Conservation (phyloP, 257 asterid genomes). For the Coffea eugenioides region DNA sequence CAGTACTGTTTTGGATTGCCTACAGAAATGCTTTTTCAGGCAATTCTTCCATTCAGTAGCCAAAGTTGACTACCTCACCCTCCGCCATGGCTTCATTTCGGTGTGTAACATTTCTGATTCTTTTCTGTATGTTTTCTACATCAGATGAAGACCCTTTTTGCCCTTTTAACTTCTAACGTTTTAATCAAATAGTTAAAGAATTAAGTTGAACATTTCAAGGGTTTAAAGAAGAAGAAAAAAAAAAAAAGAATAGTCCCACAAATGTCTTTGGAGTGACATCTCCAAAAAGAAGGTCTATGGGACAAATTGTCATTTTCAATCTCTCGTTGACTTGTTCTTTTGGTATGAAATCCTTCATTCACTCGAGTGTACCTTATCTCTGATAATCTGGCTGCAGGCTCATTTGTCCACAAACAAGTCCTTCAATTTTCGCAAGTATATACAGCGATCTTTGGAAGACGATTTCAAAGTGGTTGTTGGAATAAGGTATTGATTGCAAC, state of each 20-base stretch:
- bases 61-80: constrained; percentile 67
- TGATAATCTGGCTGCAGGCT: constrained; percentile 35
- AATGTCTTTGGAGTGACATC: too few species aligned
- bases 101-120: constrained; percentile 24
- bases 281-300: not conserved
- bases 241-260: too few species aligned
- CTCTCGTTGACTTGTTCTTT: not conserved
- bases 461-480: constrained; percentile 75
- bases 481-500: constrained; percentile 44
- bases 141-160: not conserved
- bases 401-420: constrained; percentile 59
- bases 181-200: not conserved
- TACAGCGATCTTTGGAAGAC: constrained; percentile 67
- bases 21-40: constrained; percentile 68
- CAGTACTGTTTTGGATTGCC: not conserved
- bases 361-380: not conserved
- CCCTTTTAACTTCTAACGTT: too few species aligned
- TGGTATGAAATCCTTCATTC: too few species aligned
- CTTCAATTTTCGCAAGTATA: constrained; percentile 71
- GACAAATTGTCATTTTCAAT: not conserved
- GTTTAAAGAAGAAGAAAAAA: too few species aligned
- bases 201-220: not conserved
- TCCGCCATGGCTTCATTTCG: constrained; percentile 80
- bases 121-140: not conserved
- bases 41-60: constrained; percentile 75